phyloP scores from a whole-genome alignment of 176 grass and related monocot species.

The Rhynchospora breviuscula region DNA sequence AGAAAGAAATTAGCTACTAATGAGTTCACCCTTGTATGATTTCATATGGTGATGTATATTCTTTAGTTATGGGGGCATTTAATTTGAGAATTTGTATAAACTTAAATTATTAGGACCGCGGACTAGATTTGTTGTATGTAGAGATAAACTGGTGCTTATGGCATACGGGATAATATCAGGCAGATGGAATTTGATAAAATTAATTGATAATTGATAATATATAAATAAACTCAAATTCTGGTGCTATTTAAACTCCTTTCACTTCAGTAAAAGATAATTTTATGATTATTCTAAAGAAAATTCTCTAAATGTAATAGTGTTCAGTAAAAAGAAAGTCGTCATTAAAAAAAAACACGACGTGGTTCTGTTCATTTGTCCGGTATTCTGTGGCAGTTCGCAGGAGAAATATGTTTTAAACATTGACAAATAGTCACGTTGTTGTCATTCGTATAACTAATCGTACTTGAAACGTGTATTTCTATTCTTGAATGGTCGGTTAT shows the following conservation, averaged over 20 bases:
- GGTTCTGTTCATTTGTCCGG: too few relatives aligned
- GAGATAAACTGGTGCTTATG: conserved; percentile 35
- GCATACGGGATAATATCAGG: conserved; percentile 89
- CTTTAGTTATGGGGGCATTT: background rate
- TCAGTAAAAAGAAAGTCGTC: too few relatives aligned
- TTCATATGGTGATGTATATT: conserved; percentile 14
- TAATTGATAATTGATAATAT: background rate
- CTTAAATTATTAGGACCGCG: background rate
- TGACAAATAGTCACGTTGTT: too few relatives aligned
- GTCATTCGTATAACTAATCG: too few relatives aligned
- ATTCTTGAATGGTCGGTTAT: too few relatives aligned
- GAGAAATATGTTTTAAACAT: too few relatives aligned
- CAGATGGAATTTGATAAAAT: conserved; percentile 24
- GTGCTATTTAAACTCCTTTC: background rate
- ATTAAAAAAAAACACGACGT: too few relatives aligned
- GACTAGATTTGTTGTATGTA: conserved; percentile 18
- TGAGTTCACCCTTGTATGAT: conserved; percentile 38
- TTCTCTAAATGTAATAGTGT: too few relatives aligned
- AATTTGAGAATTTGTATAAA: conserved; percentile 11
- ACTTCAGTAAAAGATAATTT: too few relatives aligned
- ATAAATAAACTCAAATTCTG: conserved; percentile 6
- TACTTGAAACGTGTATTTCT: too few relatives aligned
- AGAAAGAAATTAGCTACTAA: conserved; percentile 63
- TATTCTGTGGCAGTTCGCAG: too few relatives aligned
- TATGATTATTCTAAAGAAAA: too few relatives aligned